Percentiles rank a stretch among this genome's conserved stretches.
Evolutionary conservation across 2,329 filamentous ascomycete species (phyloP).

Genomic region (Pseudocercospora pini-densiflorae): DNA sequence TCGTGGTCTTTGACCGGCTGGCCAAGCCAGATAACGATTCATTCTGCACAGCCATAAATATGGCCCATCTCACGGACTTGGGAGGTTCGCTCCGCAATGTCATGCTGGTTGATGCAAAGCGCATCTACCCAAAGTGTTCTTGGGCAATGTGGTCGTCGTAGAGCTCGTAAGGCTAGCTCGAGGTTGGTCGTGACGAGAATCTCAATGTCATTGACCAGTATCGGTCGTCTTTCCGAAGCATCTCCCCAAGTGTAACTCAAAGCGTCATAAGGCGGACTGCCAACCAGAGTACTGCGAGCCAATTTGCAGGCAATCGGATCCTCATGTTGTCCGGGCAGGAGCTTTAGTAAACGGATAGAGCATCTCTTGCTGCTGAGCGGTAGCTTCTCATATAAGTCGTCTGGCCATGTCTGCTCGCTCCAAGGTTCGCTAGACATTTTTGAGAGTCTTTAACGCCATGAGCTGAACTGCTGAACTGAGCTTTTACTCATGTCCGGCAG

Average conservation of each 20-base stretch:
- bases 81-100: conserved; percentile 1
- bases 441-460: no score
- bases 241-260: not conserved
- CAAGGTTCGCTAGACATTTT: not conserved
- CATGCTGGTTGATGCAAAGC: conserved; percentile 13
- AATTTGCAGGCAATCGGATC: not conserved
- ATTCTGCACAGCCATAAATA: not conserved
- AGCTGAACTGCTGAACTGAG: no score
- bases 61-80: conserved; percentile 7
- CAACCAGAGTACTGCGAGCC: not conserved
- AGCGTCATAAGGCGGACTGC: not conserved
- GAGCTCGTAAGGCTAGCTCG: not conserved
- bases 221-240: not conserved
- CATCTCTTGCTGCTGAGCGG: not conserved
- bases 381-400: not conserved
- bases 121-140: conserved; percentile 11
- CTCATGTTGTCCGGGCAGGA: not conserved
- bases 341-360: not conserved
- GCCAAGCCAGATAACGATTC: not conserved
- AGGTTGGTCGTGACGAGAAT: not conserved
- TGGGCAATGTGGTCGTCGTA: not conserved
- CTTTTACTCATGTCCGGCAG: no score
- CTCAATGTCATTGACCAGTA: not conserved
- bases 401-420: conserved; percentile 1
- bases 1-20: not conserved